Conservation (phyloP, 345 rosid genomes). For the Rhizophora apiculata region DNA sequence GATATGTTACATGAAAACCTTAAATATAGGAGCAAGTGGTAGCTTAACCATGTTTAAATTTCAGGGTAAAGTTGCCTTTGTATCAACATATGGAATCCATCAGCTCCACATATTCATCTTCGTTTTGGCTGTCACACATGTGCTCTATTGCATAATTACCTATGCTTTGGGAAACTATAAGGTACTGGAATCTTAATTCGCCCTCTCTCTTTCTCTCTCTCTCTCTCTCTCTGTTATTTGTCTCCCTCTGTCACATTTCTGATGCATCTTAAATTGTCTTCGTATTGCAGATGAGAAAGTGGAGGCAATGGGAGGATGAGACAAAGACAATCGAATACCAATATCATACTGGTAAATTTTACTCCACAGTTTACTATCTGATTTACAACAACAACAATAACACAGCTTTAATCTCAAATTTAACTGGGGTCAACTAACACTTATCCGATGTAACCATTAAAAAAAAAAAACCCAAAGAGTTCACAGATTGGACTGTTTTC, state of each 20-base stretch:
- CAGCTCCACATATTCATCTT: constrained; percentile 93
- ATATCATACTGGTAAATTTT: constrained; percentile 56
- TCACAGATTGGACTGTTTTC: no score
- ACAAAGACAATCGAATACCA: constrained; percentile 79
- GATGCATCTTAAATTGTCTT: background rate
- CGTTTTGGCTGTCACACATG: constrained; percentile 58
- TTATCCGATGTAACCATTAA: no score
- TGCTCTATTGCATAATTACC: constrained; percentile 60
- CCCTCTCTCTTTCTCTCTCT: background rate
- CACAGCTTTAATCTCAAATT: no score
- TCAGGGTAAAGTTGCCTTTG: constrained; percentile 81
- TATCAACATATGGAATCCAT: constrained; percentile 72
- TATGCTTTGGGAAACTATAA: constrained; percentile 64
- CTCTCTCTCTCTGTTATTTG: background rate
- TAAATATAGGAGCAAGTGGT: background rate
- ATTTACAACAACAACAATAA: no score
- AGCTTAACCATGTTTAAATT: background rate
- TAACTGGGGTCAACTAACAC: no score
- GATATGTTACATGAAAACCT: no score
- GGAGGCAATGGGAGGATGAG: constrained; percentile 86
- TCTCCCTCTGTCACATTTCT: background rate
- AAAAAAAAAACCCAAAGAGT: no score
- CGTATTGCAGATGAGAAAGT: constrained; percentile 72
- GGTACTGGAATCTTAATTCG: constrained; percentile 29
- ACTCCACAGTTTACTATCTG: background rate